Conservation (phyloP, 768 basidiomycete species). For the Tricholomella constricta region DNA sequence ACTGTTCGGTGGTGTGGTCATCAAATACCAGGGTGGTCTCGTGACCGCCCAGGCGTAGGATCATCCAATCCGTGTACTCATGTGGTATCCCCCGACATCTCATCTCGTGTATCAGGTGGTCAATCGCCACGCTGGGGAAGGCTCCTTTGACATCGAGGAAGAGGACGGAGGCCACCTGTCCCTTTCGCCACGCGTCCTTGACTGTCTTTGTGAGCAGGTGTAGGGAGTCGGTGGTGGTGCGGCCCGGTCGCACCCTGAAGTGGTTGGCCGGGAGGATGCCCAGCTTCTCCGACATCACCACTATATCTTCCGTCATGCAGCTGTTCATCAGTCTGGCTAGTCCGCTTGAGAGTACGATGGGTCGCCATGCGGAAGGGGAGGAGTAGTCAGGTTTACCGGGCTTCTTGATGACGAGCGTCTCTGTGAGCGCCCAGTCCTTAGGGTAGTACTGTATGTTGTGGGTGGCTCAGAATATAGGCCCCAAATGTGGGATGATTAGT, state of each 20-base stretch:
- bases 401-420: neutral
- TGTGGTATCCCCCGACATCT: constrained; percentile 22
- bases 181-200: constrained; percentile 37
- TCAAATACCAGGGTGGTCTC: constrained; percentile 12
- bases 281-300: neutral
- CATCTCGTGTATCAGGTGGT: constrained; percentile 28
- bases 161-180: constrained; percentile 27
- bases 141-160: constrained; percentile 42
- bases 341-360: constrained; percentile 33
- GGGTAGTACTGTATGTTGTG: neutral
- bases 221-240: constrained; percentile 31
- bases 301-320: too few relatives aligned
- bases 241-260: constrained; percentile 28
- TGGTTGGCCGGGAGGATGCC: constrained; percentile 23
- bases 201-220: constrained; percentile 30
- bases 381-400: neutral
- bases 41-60: too few relatives aligned
- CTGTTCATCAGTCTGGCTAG: constrained; percentile 30
- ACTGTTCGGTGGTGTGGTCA: constrained; percentile 16
- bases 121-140: constrained; percentile 31
- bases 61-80: neutral
- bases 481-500: constrained; percentile 25
- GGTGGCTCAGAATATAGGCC: constrained; percentile 28
- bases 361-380: constrained; percentile 15
- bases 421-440: neutral